Evolutionary conservation across 2,329 filamentous ascomycete genomes (phyloP).

Genomic region (Fusarium mangiferae): DNA sequence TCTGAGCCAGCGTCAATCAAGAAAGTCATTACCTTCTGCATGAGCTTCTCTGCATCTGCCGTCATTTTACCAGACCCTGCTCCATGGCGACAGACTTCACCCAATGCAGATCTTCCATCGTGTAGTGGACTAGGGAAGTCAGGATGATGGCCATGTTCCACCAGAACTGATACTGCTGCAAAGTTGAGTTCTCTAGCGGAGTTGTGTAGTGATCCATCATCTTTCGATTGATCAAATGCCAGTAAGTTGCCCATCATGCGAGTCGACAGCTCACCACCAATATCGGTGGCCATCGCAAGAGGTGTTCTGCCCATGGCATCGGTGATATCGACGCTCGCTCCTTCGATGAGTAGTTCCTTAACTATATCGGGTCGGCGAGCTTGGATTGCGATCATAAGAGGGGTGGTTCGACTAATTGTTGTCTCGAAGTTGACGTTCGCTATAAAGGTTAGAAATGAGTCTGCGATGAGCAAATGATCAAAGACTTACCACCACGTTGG

Average conservation of each 20-base stretch:
- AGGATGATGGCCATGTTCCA: conserved; percentile 69
- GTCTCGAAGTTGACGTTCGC: conserved; percentile 69
- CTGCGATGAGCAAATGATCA: neutral
- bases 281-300: conserved; percentile 67
- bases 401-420: conserved; percentile 62
- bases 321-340: conserved; percentile 67
- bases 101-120: conserved; percentile 70
- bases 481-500: conserved; percentile 52
- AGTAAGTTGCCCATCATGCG: conserved; percentile 66
- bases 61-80: conserved; percentile 58
- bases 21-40: conserved; percentile 67
- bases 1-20: conserved; percentile 68
- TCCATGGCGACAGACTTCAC: conserved; percentile 69
- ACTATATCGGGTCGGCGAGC: conserved; percentile 67
- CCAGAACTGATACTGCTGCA: conserved; percentile 64
- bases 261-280: conserved; percentile 63
- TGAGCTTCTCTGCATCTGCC: conserved; percentile 59
- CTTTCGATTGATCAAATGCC: conserved; percentile 64
- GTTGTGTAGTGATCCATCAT: conserved; percentile 75
- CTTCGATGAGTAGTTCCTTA: conserved; percentile 64
- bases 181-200: conserved; percentile 69
- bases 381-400: conserved; percentile 69
- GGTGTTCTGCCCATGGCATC: conserved; percentile 69
- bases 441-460: conserved; percentile 35
- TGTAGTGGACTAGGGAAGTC: conserved; percentile 73